Evolutionary conservation across 1,139 yeast genomes (phyloP).

Genomic region (Citeromyces hawaiiensis): DNA sequence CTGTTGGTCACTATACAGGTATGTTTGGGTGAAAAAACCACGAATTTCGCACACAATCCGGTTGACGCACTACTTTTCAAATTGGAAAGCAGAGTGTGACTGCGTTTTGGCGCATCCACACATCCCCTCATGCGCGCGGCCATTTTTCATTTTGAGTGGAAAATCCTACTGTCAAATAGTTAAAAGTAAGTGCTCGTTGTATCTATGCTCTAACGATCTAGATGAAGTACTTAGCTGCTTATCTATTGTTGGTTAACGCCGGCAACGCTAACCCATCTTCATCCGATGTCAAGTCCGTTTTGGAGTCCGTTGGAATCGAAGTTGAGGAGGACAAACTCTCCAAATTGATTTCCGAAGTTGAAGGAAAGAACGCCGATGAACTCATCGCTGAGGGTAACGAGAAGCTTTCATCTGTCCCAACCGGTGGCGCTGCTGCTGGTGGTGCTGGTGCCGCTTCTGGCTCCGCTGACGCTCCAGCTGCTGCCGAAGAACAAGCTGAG

Average conservation of each 20-base stretch:
- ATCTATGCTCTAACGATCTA: conserved; percentile 2
- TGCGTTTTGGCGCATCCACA: not conserved
- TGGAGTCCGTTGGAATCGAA: conserved; percentile 69
- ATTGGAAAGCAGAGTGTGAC: not conserved
- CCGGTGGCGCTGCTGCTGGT: conserved; percentile 73
- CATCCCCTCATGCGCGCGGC: not conserved
- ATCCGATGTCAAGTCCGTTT: conserved; percentile 55
- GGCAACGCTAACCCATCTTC: conserved; percentile 74
- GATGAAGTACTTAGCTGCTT: conserved; percentile 87
- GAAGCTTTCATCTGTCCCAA: conserved; percentile 73
- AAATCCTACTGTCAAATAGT: not conserved
- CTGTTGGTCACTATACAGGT: not conserved
- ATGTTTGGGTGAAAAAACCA: not conserved
- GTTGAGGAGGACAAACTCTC: conserved; percentile 65
- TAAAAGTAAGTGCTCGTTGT: not conserved
- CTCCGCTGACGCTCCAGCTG: conserved; percentile 50
- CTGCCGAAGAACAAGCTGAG: conserved; percentile 35
- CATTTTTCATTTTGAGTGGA: not conserved
- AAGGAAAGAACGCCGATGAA: conserved; percentile 66
- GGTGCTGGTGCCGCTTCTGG: conserved; percentile 40
- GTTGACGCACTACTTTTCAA: not conserved
- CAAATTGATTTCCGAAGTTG: conserved; percentile 53
- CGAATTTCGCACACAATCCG: not conserved
- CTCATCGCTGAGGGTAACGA: conserved; percentile 71
- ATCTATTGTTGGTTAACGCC: conserved; percentile 76